phyloP scores from a whole-genome alignment of 495 filamentous ascomycete species.

The Aspergillus homomorphus region DNA sequence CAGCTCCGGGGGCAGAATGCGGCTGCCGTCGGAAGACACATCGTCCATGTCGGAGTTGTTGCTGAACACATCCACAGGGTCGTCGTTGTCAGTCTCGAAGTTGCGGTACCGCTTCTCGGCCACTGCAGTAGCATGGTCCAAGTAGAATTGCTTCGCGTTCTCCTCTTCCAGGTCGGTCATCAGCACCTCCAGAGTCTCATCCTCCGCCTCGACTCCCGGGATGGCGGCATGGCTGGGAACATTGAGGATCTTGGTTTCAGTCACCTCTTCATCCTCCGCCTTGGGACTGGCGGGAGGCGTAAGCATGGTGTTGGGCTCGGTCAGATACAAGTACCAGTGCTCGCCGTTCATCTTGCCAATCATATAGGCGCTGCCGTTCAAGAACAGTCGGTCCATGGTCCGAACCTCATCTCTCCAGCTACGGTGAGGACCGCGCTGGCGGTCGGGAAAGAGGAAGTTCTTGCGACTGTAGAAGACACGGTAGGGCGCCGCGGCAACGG shows the following conservation, averaged over 20 bases:
- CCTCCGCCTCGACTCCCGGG: constrained; percentile 49
- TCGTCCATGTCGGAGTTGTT: constrained; percentile 69
- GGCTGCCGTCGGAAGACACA: constrained; percentile 52
- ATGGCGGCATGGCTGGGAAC: constrained; percentile 36
- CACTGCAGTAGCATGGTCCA: constrained; percentile 86
- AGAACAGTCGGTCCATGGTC: constrained; percentile 83
- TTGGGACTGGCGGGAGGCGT: constrained; percentile 82
- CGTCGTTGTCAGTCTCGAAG: constrained; percentile 45
- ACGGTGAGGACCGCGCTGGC: constrained; percentile 89
- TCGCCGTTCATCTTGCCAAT: constrained; percentile 99
- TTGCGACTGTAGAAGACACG: constrained; percentile 98
- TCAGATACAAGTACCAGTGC: constrained; percentile 98
- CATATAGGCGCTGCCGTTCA: constrained; percentile 96
- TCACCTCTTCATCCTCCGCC: constrained; percentile 49
- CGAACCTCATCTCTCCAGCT: constrained; percentile 97
- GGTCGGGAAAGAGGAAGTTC: constrained; percentile 95
- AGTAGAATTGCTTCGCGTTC: constrained; percentile 95
- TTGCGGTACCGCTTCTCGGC: constrained; percentile 72
- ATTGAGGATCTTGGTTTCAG: constrained; percentile 66
- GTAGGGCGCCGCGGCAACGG: constrained; percentile 78
- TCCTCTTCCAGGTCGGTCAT: constrained; percentile 96
- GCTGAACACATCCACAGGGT: constrained; percentile 74
- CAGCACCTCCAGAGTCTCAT: constrained; percentile 95
- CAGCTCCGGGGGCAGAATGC: constrained; percentile 64
- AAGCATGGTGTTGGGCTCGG: constrained; percentile 73